Base-by-base conservation (phyloP, 148 eudicot species). In the Rhododendron mucronatum region DNA sequence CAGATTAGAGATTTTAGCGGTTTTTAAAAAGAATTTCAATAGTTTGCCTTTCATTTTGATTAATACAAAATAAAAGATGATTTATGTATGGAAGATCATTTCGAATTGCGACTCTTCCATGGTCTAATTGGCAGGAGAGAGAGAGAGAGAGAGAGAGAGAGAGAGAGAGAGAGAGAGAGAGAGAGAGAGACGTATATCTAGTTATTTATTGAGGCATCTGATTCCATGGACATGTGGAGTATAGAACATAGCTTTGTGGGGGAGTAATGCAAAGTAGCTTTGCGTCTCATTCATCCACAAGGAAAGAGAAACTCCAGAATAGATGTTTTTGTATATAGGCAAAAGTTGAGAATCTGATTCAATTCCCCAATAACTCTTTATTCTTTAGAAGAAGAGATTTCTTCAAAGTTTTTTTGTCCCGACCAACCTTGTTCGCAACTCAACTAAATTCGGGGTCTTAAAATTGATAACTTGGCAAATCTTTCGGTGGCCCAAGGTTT, bases 201-300 rank as follows among this genome's bases (percentile, higher is more conserved):
- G 7, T 71, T 71, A 71, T 71, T 28, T 59, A 69, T 26, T 53
- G 73, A 83, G 92, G 94, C 90, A 92, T 93, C 94, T 89, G 94
- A 93, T 93, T 91, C 94, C 80, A 81, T 81, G 76, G 84, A 84
- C 65, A 83, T 84, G 87, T 89, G 92, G 76, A 87, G 81, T 18
- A 35, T 20, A 45, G 89, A 85, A 87, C 28, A 47, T 71, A 71
- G 82, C 77, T 35, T 82, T 78, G 65, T 67, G 39, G 33, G 21
- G 84, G 79, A 80, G 57, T 67, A 50, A 76, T 15, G 23, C 80
- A 90, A 87, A 90, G 90, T 83, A 71, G 88, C 88, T 89, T 82
- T 90, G 81, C 84, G 86, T 88, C 83, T 78, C 90, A 69, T 83
- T 85, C 86, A 75, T 83, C n/a, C 82, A 67, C 2, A 55, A 44